These are phyloP conservation scores for Lyophyllum atratum DNA, from an alignment of 768 basidiomycete genomes.

Conservation along the genomic window DNA sequence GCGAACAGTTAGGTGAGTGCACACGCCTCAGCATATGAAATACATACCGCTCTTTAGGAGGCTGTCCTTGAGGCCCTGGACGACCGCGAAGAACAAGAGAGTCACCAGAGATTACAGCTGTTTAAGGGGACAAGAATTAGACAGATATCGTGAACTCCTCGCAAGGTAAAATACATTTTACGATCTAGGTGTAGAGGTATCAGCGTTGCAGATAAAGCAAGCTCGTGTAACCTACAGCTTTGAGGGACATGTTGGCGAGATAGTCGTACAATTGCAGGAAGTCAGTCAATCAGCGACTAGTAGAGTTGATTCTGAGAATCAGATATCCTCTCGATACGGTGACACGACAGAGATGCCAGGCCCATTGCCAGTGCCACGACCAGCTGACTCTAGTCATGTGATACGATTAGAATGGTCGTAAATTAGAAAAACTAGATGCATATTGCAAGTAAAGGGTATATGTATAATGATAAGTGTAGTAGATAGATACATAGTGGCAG, in stretches of 20 bases:
- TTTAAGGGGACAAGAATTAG: slow-evolving; percentile 15
- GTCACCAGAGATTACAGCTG: slow-evolving; percentile 91
- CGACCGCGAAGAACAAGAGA: slow-evolving; percentile 82
- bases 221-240: slow-evolving; percentile 57
- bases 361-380: background rate
- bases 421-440: too few relatives aligned
- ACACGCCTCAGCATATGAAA: background rate
- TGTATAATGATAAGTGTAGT: background rate
- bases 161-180: slow-evolving; percentile 49
- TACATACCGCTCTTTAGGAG: slow-evolving; percentile 83
- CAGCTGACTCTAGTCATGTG: slow-evolving; percentile 5
- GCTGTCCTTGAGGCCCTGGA: slow-evolving; percentile 79
- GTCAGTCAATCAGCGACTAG: background rate
- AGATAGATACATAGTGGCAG: background rate
- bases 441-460: background rate
- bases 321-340: background rate
- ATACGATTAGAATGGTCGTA: too few relatives aligned
- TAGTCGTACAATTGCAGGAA: background rate
- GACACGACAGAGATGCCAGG: slow-evolving; percentile 5
- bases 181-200: slow-evolving; percentile 41
- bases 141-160: slow-evolving; percentile 24
- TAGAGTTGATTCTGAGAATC: background rate
- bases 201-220: background rate
- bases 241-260: slow-evolving; percentile 60
- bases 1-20: background rate